phyloP scores from a whole-genome alignment of 2,329 filamentous ascomycete species.

The Penicillium sp. region DNA sequence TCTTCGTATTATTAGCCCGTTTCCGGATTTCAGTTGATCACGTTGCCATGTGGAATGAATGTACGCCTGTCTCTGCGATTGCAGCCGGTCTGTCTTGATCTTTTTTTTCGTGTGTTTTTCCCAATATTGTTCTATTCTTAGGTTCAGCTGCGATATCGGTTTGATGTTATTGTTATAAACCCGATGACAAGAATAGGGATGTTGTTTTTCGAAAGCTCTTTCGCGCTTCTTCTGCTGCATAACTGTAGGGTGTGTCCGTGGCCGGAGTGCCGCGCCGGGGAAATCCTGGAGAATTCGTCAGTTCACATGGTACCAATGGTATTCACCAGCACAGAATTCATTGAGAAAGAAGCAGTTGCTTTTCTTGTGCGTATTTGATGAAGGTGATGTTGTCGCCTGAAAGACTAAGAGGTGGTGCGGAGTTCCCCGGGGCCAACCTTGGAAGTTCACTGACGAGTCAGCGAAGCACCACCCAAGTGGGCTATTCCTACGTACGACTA shows the following conservation, averaged over 20 bases:
- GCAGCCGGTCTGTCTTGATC: slow-evolving; percentile 11
- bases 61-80: slow-evolving; percentile 17
- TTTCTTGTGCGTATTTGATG: not conserved
- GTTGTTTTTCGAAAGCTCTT: not conserved
- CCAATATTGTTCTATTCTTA: not conserved
- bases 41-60: slow-evolving; percentile 26
- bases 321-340: not conserved
- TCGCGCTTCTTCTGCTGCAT: not conserved
- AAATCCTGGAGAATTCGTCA: not conserved
- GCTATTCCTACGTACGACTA: not conserved
- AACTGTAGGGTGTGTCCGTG: not conserved
- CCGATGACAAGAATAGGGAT: not conserved
- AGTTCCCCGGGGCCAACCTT: no score
- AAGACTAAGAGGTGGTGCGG: not conserved
- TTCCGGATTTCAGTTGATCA: slow-evolving; percentile 10
- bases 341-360: not conserved
- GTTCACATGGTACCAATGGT: not conserved
- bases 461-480: not conserved
- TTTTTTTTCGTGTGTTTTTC: not conserved
- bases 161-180: not conserved
- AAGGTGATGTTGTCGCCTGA: not conserved
- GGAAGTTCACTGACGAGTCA: not conserved
- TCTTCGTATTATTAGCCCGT: slow-evolving; percentile 3
- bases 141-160: not conserved
- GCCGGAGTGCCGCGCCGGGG: no score